Evolutionary conservation across 2,329 filamentous ascomycete genomes (phyloP).

Genomic region (Claviceps cyperi): DNA sequence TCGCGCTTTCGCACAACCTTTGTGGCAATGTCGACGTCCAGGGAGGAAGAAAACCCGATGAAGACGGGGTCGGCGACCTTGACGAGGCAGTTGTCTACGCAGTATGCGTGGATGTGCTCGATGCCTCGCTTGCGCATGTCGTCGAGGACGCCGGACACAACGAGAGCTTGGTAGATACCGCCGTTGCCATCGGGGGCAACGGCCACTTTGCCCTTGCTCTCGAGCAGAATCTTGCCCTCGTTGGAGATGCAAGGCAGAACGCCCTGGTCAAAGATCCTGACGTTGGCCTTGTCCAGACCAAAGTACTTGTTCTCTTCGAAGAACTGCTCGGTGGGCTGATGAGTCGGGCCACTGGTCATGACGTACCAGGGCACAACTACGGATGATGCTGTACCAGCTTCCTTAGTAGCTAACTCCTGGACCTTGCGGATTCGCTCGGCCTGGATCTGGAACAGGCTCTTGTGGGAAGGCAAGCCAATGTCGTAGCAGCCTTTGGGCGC

Average conservation of each 20-base stretch:
- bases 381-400: slow-evolving; percentile 36
- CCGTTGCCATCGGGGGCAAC: slow-evolving; percentile 96
- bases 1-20: slow-evolving; percentile 99
- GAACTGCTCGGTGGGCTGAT: slow-evolving; percentile 82
- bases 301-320: slow-evolving; percentile 87
- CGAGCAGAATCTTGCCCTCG: slow-evolving; percentile 90
- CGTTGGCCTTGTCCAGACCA: slow-evolving; percentile 70
- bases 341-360: slow-evolving; percentile 95
- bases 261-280: slow-evolving; percentile 91
- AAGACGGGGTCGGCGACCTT: slow-evolving; percentile 96
- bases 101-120: slow-evolving; percentile 93
- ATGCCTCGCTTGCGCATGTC: slow-evolving; percentile 85
- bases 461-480: slow-evolving; percentile 82
- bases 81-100: slow-evolving; percentile 98
- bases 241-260: slow-evolving; percentile 94
- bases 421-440: slow-evolving; percentile 84
- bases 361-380: slow-evolving; percentile 91
- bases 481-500: slow-evolving; percentile 96
- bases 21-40: slow-evolving; percentile 87
- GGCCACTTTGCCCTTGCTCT: slow-evolving; percentile 78
- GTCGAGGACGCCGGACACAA: slow-evolving; percentile 63
- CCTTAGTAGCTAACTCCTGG: slow-evolving; percentile 64
- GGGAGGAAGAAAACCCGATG: slow-evolving; percentile 79
- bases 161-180: slow-evolving; percentile 84
- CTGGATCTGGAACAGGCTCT: slow-evolving; percentile 95